phyloP scores from a whole-genome alignment of 23 red algal genomes.

The Gracilaria gracilis region DNA sequence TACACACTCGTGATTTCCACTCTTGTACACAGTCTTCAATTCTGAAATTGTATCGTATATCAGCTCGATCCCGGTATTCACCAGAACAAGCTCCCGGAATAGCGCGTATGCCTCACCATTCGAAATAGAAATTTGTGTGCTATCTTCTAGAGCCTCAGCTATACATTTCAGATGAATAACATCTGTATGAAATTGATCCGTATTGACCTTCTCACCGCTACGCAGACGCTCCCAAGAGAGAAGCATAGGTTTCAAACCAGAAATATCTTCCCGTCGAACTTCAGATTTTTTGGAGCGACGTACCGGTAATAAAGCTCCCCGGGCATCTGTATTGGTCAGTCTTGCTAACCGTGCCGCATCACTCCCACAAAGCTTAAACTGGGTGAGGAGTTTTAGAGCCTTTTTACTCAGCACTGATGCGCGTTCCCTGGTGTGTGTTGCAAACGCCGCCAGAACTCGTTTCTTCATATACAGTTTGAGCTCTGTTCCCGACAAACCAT shows the following conservation, averaged over 20 bases:
- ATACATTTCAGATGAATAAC: conserved; percentile 12
- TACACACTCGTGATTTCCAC: not conserved
- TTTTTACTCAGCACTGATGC: not conserved
- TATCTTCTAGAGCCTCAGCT: conserved; percentile 5
- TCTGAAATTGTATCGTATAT: not conserved
- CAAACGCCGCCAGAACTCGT: not conserved
- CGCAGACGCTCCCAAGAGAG: not conserved
- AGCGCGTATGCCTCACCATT: not conserved
- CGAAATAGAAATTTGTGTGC: not conserved
- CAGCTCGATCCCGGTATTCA: not conserved
- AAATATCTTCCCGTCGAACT: not conserved
- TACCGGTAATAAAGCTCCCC: not conserved
- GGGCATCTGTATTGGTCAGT: not conserved
- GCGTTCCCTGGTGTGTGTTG: not conserved
- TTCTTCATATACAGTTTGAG: not conserved
- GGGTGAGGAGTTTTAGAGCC: not conserved
- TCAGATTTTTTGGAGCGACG: not conserved
- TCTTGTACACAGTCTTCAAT: not conserved
- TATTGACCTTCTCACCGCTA: not conserved
- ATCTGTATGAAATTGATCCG: conserved; percentile 2
- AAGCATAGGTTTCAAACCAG: not conserved
- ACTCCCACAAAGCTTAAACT: not conserved
- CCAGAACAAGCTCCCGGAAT: conserved; percentile 5
- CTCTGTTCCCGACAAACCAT: not conserved
- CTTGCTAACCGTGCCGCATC: not conserved